Evolutionary conservation across 768 basidiomycete species (phyloP).

Genomic region (Boletus rex-veris): DNA sequence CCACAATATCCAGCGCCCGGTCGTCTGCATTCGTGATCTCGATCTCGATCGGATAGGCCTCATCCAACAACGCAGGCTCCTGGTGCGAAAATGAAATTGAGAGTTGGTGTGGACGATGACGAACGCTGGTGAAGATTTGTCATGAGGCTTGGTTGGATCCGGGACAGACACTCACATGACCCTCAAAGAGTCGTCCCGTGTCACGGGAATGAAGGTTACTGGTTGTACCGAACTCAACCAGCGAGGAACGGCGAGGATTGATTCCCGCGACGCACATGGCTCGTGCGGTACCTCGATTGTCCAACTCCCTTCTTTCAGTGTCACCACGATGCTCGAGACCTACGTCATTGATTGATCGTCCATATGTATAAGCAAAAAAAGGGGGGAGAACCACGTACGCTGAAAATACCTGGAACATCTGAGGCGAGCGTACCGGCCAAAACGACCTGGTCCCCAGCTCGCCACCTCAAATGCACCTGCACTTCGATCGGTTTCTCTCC

Average conservation of each 20-base stretch:
- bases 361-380: background rate
- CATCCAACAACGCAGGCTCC: constrained; percentile 74
- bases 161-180: constrained; percentile 41
- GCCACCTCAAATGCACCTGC: constrained; percentile 56
- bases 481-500: constrained; percentile 26
- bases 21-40: constrained; percentile 71
- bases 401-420: constrained; percentile 45
- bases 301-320: constrained; percentile 62
- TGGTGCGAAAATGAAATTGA: constrained; percentile 54
- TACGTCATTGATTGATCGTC: constrained; percentile 6
- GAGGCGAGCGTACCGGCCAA: constrained; percentile 60
- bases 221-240: constrained; percentile 64
- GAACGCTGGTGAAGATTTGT: constrained; percentile 43
- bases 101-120: constrained; percentile 59
- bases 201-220: constrained; percentile 49
- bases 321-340: constrained; percentile 48
- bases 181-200: constrained; percentile 42
- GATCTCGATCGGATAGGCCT: constrained; percentile 72
- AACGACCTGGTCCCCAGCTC: constrained; percentile 47
- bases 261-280: constrained; percentile 37
- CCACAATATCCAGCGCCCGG: constrained; percentile 58
- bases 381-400: constrained; percentile 39
- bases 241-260: constrained; percentile 28
- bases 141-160: background rate
- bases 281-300: constrained; percentile 58